Conservation (phyloP, 202 grass and related monocot species). For the Brachypodium distachyon region DNA sequence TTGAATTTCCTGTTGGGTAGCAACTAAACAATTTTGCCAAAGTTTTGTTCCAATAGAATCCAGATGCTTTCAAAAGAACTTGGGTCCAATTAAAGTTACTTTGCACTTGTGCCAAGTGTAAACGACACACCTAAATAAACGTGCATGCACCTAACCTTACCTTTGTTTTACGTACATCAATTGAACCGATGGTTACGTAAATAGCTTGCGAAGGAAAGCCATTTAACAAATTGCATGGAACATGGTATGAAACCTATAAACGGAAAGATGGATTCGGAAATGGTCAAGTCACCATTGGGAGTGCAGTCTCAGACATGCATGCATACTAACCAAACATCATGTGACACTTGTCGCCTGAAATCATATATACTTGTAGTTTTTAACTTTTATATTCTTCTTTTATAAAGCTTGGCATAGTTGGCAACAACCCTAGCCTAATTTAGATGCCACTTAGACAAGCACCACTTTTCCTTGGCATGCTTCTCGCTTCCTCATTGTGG, state of each 20-base stretch:
- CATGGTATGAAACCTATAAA: conserved; percentile 8
- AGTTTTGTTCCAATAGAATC: not conserved
- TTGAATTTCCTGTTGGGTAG: not conserved
- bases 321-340: conserved; percentile 15
- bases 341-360: not conserved
- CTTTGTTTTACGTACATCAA: not conserved
- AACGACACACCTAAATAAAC: conserved; percentile 10
- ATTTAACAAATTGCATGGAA: not conserved
- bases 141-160: not conserved
- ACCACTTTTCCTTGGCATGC: not conserved
- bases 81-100: conserved; percentile 9
- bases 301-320: not conserved
- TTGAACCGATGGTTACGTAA: not conserved
- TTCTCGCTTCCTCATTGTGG: conserved; percentile 8
- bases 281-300: not conserved
- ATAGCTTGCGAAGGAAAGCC: too few species aligned
- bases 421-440: conserved; percentile 16
- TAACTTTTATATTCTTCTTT: too few species aligned
- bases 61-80: conserved; percentile 19
- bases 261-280: not conserved
- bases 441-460: conserved; percentile 23
- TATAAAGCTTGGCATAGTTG: conserved; percentile 24
- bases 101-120: conserved; percentile 27
- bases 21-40: not conserved
- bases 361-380: not conserved